phyloP scores from a whole-genome alignment of 1,139 yeast genomes.

The Starmera stellimalicola region DNA sequence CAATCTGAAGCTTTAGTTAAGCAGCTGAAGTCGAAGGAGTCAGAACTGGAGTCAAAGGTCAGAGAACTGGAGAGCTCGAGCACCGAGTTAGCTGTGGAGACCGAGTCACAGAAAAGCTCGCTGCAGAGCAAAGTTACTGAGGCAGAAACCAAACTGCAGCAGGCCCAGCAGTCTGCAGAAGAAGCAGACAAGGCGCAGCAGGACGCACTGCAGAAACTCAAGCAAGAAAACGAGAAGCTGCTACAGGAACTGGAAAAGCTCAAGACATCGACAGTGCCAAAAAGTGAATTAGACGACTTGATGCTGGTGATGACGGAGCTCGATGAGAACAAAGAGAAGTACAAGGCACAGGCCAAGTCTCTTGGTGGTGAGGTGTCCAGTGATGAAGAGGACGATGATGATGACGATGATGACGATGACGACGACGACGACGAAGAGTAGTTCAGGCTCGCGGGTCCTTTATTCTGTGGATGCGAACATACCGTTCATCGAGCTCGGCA shows the following conservation, averaged over 20 bases:
- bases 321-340: constrained; percentile 57
- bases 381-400: constrained; percentile 44
- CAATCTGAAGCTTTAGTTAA: not conserved
- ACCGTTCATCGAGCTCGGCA: constrained; percentile 50
- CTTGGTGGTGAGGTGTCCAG: constrained; percentile 44
- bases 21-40: not conserved
- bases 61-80: not conserved
- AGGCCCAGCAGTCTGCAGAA: not conserved
- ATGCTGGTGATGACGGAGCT: constrained; percentile 66
- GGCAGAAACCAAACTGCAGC: not conserved
- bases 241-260: constrained; percentile 6
- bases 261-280: constrained; percentile 32
- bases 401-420: constrained; percentile 26
- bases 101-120: not conserved
- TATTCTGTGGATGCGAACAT: constrained; percentile 68
- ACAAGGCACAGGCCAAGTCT: constrained; percentile 41
- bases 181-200: constrained; percentile 1
- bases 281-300: constrained; percentile 63
- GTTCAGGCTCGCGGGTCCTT: constrained; percentile 23
- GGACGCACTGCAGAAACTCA: constrained; percentile 4
- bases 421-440: not conserved
- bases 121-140: too few relatives aligned
- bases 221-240: constrained; percentile 7
- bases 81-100: not conserved
- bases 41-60: not conserved